Percentiles rank a stretch among this genome's conserved stretches.
Conservation (phyloP, 2,329 filamentous ascomycete genomes). For the Calonectria montana region DNA sequence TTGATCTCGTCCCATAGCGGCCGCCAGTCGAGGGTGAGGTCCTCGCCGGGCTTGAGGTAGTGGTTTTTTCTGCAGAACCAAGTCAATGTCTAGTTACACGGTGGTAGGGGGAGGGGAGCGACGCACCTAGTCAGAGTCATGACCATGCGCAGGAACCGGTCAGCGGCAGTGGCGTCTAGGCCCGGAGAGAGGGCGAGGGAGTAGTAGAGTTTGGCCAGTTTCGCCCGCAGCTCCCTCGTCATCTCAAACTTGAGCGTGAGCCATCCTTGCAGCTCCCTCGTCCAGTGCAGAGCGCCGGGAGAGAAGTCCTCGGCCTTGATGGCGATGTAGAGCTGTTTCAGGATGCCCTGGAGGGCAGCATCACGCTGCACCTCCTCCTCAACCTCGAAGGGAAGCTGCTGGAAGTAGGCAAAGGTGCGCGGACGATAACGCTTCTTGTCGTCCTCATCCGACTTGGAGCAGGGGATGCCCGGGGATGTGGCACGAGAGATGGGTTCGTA, state of each 20-base stretch:
- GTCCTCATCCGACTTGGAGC: constrained; percentile 60
- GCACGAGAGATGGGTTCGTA: constrained; percentile 83
- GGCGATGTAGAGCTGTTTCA: constrained; percentile 93
- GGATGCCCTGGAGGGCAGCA: constrained; percentile 83
- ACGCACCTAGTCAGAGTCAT: constrained; percentile 92
- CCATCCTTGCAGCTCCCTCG: constrained; percentile 94
- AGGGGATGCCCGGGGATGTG: constrained; percentile 81
- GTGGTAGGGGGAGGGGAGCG: neutral
- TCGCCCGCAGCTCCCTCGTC: constrained; percentile 83
- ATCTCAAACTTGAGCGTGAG: constrained; percentile 97
- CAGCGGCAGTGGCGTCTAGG: constrained; percentile 82
- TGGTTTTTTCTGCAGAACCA: constrained; percentile 80
- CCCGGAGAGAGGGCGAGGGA: constrained; percentile 92
- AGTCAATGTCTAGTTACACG: constrained; percentile 18
- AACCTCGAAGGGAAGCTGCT: constrained; percentile 87
- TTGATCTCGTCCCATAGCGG: constrained; percentile 95
- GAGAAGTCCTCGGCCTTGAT: constrained; percentile 94
- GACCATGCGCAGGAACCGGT: constrained; percentile 97
- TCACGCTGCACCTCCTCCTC: constrained; percentile 85
- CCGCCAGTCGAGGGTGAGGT: constrained; percentile 92
- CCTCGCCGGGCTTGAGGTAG: constrained; percentile 90
- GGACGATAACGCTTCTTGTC: constrained; percentile 79
- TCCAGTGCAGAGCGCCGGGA: constrained; percentile 95
- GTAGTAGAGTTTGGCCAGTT: constrained; percentile 91
- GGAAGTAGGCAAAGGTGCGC: constrained; percentile 92